Conservation (phyloP, 495 filamentous ascomycete species). For the Thermochaetoides thermophila region DNA sequence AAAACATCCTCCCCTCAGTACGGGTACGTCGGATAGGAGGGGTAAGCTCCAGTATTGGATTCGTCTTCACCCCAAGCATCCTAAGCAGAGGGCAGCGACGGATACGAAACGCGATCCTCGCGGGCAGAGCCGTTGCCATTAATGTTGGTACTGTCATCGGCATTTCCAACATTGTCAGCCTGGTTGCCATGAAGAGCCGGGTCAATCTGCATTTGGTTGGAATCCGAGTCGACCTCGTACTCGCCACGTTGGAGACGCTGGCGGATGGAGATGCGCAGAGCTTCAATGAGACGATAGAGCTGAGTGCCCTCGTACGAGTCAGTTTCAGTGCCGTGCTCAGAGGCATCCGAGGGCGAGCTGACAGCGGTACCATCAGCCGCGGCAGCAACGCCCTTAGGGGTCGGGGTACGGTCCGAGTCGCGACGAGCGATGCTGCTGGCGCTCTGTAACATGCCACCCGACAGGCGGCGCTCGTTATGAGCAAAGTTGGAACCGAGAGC, state of each 20-base stretch:
- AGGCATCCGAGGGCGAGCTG: conserved; percentile 29
- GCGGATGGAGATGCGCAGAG: conserved; percentile 51
- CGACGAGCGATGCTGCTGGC: conserved; percentile 31
- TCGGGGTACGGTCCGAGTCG: conserved; percentile 36
- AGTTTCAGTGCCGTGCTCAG: conserved; percentile 26
- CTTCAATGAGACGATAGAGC: conserved; percentile 67
- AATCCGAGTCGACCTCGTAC: conserved; percentile 33
- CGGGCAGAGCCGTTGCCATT: background rate
- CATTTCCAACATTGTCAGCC: too few species aligned
- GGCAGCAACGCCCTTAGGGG: conserved; percentile 36
- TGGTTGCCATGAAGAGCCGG: conserved; percentile 11
- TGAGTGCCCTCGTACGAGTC: conserved; percentile 60
- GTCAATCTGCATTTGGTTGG: conserved; percentile 17
- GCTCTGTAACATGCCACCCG: conserved; percentile 74
- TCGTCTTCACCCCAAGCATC: too few species aligned
- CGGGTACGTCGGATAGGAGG: too few species aligned
- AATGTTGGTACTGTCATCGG: too few species aligned
- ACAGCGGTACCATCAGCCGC: conserved; percentile 19
- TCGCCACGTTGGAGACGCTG: conserved; percentile 48
- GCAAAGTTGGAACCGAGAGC: conserved; percentile 74
- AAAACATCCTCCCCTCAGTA: too few species aligned
- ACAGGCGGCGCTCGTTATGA: conserved; percentile 64
- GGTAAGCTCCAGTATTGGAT: too few species aligned
- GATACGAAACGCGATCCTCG: conserved; percentile 2
- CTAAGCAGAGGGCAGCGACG: conserved; percentile 8